These are phyloP conservation scores for Curvularia lunata DNA, from an alignment of 2,329 filamentous ascomycete genomes.

Conservation along the genomic window DNA sequence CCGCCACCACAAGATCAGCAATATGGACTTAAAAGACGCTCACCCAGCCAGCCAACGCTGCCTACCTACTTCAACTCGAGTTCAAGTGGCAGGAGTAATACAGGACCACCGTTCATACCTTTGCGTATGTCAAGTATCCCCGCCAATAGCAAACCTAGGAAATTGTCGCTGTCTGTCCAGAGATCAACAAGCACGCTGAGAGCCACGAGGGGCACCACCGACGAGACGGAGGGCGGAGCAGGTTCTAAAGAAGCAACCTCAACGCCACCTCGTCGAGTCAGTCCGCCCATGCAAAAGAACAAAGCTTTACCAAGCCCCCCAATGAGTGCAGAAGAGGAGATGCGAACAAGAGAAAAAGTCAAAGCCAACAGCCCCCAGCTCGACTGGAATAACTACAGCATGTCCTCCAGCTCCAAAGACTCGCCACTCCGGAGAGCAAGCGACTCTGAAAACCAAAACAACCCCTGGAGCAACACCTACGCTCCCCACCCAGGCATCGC, in stretches of 20 bases:
- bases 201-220: constrained; percentile 5
- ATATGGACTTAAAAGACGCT: constrained; percentile 23
- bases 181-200: constrained; percentile 22
- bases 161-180: constrained; percentile 38
- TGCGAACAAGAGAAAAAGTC: constrained; percentile 25
- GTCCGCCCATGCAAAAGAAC: constrained; percentile 38
- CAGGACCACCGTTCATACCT: constrained; percentile 40
- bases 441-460: constrained; percentile 19
- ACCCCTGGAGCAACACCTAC: constrained; percentile 13
- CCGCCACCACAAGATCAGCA: constrained; percentile 7
- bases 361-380: constrained; percentile 13
- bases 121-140: constrained; percentile 46
- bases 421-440: constrained; percentile 16
- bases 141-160: constrained; percentile 39
- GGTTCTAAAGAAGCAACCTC: constrained; percentile 10
- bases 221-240: constrained; percentile 27
- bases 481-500: constrained; percentile 28
- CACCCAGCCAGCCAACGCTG: constrained; percentile 31
- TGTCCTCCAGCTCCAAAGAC: neutral
- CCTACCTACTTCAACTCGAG: constrained; percentile 23
- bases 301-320: constrained; percentile 43
- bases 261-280: constrained; percentile 21
- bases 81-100: constrained; percentile 5
- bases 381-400: constrained; percentile 16
- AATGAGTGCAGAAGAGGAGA: constrained; percentile 23